Conservation (phyloP, 2,329 filamentous ascomycete genomes). For the Talaromyces funiculosus region DNA sequence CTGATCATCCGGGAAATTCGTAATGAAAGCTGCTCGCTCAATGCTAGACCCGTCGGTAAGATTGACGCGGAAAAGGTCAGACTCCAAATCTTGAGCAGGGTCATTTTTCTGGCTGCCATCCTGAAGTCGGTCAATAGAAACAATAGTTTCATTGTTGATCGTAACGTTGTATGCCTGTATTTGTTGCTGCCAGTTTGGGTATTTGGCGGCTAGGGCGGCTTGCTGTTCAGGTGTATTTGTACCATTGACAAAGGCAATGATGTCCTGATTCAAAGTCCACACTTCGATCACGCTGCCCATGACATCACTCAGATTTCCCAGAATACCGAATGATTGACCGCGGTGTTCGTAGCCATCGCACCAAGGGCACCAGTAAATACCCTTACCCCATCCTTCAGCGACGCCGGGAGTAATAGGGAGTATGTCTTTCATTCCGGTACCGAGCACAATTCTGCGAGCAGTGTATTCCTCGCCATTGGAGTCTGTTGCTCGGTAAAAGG, state of each 20-base stretch:
- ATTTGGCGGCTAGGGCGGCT: slow-evolving; percentile 33
- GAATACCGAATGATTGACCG: slow-evolving; percentile 52
- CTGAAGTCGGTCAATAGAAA: slow-evolving; percentile 43
- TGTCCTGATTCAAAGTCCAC: slow-evolving; percentile 50
- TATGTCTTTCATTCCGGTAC: slow-evolving; percentile 52
- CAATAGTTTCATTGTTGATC: slow-evolving; percentile 54
- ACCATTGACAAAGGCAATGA: slow-evolving; percentile 56
- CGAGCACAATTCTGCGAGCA: slow-evolving; percentile 53
- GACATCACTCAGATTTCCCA: slow-evolving; percentile 44
- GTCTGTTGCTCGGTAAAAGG: slow-evolving; percentile 44
- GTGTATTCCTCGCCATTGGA: slow-evolving; percentile 33
- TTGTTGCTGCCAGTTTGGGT: slow-evolving; percentile 47
- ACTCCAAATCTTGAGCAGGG: slow-evolving; percentile 35
- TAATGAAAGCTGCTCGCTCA: slow-evolving; percentile 49
- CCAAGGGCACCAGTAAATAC: slow-evolving; percentile 61
- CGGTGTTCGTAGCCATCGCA: slow-evolving; percentile 59
- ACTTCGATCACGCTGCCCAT: slow-evolving; percentile 48
- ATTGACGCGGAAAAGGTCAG: slow-evolving; percentile 52
- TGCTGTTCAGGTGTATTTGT: slow-evolving; percentile 47
- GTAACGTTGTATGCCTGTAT: slow-evolving; percentile 47
- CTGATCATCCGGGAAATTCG: slow-evolving; percentile 47
- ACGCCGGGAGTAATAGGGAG: slow-evolving; percentile 53
- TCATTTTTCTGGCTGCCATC: slow-evolving; percentile 27
- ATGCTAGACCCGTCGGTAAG: slow-evolving; percentile 45
- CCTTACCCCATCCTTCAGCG: slow-evolving; percentile 52